A percentile compares a stretch with the other conserved stretches of the same genome.
These are phyloP conservation scores for Trichoderma erinaceum DNA, from an alignment of 495 filamentous ascomycete genomes.

Conservation along the genomic window DNA sequence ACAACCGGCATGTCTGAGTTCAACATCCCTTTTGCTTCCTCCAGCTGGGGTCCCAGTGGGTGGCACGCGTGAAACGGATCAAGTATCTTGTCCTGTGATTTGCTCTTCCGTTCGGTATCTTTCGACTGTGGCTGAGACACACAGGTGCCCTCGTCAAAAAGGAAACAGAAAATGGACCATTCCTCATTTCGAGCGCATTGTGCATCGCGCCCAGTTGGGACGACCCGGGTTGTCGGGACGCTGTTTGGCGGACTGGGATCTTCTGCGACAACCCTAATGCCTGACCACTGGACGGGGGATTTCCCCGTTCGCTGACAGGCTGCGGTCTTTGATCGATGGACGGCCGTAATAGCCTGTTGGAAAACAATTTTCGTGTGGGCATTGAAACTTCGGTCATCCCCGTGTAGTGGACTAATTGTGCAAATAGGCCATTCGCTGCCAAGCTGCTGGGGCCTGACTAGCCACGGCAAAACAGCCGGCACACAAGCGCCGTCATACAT, in stretches of 20 bases:
- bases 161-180: background rate
- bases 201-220: background rate
- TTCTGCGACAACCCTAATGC: background rate
- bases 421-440: conserved; percentile 3
- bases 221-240: conserved; percentile 9
- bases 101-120: background rate
- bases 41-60: background rate
- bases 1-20: background rate
- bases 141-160: background rate
- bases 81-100: background rate
- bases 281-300: background rate
- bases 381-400: conserved; percentile 11
- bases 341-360: background rate
- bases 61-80: background rate
- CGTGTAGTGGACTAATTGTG: background rate
- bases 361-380: background rate
- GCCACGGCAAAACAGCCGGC: background rate
- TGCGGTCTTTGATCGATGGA: background rate
- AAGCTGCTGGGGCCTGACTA: background rate
- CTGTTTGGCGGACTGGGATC: background rate
- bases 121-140: background rate
- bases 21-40: background rate
- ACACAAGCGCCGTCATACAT: background rate
- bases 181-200: background rate
- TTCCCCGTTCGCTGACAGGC: background rate